Evolutionary conservation across 306 rosid species (phyloP).

Genomic region (Sechiopsis laciniata): DNA sequence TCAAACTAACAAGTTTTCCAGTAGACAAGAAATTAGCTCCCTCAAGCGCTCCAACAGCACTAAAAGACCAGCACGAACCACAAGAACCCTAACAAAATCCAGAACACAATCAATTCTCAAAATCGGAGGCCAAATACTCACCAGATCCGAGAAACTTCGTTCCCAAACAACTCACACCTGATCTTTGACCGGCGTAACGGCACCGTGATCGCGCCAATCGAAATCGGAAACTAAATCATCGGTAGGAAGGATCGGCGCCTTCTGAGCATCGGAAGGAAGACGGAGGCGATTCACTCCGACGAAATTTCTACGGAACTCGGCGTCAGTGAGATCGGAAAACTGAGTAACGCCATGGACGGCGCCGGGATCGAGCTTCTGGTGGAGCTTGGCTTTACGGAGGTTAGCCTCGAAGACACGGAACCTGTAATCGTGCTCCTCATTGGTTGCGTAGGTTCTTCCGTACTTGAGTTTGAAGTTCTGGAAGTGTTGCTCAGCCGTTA

Average conservation of each 20-base stretch:
- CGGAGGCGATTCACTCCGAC: constrained; percentile 75
- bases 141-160: neutral
- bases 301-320: constrained; percentile 56
- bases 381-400: constrained; percentile 58
- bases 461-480: constrained; percentile 54
- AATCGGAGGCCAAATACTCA: neutral
- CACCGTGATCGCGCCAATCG: constrained; percentile 94
- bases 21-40: constrained; percentile 72
- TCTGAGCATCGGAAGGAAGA: constrained; percentile 51
- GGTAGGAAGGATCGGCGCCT: constrained; percentile 85
- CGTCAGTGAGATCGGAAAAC: constrained; percentile 77
- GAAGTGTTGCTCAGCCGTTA: constrained; percentile 68
- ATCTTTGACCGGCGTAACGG: constrained; percentile 67
- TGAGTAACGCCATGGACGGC: constrained; percentile 85
- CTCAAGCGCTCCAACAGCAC: constrained; percentile 84
- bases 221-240: constrained; percentile 61
- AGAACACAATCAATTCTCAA: neutral
- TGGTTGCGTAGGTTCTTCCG: constrained; percentile 49
- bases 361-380: constrained; percentile 70
- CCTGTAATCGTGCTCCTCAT: constrained; percentile 74
- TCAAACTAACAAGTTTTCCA: constrained; percentile 65
- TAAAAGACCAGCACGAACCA: constrained; percentile 97
- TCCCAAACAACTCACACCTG: constrained; percentile 39
- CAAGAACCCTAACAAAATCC: constrained; percentile 56
- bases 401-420: constrained; percentile 66